Conservation (phyloP, 2,329 filamentous ascomycete species). For the Calonectria leucothoes region DNA sequence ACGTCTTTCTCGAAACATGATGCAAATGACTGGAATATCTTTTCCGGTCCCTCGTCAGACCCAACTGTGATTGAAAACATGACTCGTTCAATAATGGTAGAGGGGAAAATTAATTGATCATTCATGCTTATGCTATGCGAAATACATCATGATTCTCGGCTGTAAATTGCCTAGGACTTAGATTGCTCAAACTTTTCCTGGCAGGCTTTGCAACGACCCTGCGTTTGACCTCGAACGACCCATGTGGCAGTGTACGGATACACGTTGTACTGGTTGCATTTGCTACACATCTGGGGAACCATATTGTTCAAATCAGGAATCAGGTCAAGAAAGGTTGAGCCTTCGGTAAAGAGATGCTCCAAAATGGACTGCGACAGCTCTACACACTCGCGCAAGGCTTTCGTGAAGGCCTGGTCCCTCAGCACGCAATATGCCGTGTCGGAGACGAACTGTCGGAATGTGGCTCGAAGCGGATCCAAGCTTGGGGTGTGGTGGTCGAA, state of each 20-base stretch:
- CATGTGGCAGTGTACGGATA: neutral
- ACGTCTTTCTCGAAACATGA: too few species aligned
- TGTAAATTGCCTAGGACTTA: neutral
- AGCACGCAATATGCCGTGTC: neutral
- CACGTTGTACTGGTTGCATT: neutral
- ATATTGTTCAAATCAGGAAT: neutral
- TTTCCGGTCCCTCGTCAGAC: too few species aligned
- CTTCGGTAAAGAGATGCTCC: neutral
- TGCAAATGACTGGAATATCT: too few species aligned
- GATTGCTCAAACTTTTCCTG: neutral
- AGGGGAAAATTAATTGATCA: too few species aligned
- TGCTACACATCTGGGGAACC: neutral
- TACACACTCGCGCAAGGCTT: neutral
- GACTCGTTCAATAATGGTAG: too few species aligned
- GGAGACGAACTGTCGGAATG: neutral
- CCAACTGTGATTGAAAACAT: too few species aligned
- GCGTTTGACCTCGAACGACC: neutral
- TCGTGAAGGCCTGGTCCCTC: neutral
- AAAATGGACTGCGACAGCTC: neutral
- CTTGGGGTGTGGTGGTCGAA: neutral
- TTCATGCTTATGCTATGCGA: neutral
- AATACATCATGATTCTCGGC: neutral
- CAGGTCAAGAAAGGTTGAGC: neutral
- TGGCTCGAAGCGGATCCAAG: neutral
- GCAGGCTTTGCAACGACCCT: neutral